These are phyloP conservation scores for Fomitiporia mediterranea DNA, from an alignment of 1,284 basidiomycete species.

Conservation along the genomic window DNA sequence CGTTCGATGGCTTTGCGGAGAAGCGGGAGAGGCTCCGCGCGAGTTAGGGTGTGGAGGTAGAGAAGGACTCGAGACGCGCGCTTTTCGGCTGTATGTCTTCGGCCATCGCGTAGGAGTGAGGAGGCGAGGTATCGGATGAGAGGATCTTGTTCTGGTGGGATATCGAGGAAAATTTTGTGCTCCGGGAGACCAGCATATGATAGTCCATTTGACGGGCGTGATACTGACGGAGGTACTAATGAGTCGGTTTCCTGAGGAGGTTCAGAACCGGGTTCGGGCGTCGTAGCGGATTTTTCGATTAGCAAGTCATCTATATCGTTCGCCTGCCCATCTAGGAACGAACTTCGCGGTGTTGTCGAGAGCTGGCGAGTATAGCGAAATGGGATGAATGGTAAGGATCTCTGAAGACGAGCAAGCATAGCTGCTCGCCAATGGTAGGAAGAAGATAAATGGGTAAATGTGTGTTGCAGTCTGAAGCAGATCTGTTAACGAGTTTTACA, in stretches of 20 bases:
- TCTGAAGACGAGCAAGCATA: conserved; percentile 16
- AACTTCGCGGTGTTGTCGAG: conserved; percentile 2
- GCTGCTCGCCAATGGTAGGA: no score
- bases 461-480: background rate
- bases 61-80: conserved; percentile 59
- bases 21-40: conserved; percentile 72
- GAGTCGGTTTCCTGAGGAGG: no score
- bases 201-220: conserved; percentile 12
- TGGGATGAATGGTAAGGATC: conserved; percentile 5
- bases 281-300: background rate
- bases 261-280: no score
- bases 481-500: background rate
- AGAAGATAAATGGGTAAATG: background rate
- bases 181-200: conserved; percentile 17
- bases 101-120: conserved; percentile 61
- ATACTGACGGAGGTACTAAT: no score
- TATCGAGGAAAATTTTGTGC: conserved; percentile 33
- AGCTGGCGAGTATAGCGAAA: conserved; percentile 6
- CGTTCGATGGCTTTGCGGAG: conserved; percentile 63
- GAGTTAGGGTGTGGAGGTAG: conserved; percentile 69
- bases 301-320: background rate
- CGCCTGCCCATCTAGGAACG: background rate
- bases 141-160: conserved; percentile 76
- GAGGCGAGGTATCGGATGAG: conserved; percentile 70
- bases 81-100: conserved; percentile 60